Percentiles rank a stretch among this genome's conserved stretches.
phyloP scores from a whole-genome alignment of 495 filamentous ascomycete genomes.

The Pseudomonodictys pantanalensis region DNA sequence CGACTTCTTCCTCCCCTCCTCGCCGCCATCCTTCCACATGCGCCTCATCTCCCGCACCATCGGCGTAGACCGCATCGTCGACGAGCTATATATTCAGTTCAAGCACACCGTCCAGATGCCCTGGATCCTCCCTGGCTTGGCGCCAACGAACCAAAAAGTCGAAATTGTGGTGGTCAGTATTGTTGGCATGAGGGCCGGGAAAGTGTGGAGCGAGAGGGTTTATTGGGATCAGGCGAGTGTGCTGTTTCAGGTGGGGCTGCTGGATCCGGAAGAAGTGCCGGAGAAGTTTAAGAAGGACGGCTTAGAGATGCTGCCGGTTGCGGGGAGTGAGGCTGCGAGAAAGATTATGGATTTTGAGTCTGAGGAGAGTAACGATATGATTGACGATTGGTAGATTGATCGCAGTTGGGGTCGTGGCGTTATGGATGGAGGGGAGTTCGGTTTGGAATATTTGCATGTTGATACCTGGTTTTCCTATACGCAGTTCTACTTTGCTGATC shows the following conservation, averaged over 20 bases:
- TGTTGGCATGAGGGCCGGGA: constrained; percentile 69
- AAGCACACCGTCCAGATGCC: constrained; percentile 69
- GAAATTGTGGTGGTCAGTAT: constrained; percentile 72
- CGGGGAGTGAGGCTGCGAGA: constrained; percentile 62
- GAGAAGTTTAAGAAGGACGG: constrained; percentile 45
- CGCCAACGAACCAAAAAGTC: constrained; percentile 64
- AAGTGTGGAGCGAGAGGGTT: constrained; percentile 77
- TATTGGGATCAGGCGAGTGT: constrained; percentile 84
- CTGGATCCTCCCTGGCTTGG: constrained; percentile 79
- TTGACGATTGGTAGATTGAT: constrained; percentile 58
- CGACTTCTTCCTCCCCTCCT: constrained; percentile 67
- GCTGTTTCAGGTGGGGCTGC: constrained; percentile 69
- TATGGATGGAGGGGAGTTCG: no score
- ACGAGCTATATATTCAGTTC: constrained; percentile 59
- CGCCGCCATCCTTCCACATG: constrained; percentile 64
- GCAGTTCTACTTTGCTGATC: no score
- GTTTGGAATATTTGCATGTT: no score
- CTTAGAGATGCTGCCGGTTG: constrained; percentile 65
- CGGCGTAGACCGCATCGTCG: constrained; percentile 59
- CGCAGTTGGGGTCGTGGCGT: no score
- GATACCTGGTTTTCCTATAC: no score
- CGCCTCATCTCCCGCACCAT: constrained; percentile 70
- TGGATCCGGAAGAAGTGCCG: constrained; percentile 62
- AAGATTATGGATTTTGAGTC: constrained; percentile 64
- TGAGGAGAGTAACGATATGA: constrained; percentile 63